phyloP scores from a whole-genome alignment of 2,329 filamentous ascomycete species.

The Myrmaecium sp. region DNA sequence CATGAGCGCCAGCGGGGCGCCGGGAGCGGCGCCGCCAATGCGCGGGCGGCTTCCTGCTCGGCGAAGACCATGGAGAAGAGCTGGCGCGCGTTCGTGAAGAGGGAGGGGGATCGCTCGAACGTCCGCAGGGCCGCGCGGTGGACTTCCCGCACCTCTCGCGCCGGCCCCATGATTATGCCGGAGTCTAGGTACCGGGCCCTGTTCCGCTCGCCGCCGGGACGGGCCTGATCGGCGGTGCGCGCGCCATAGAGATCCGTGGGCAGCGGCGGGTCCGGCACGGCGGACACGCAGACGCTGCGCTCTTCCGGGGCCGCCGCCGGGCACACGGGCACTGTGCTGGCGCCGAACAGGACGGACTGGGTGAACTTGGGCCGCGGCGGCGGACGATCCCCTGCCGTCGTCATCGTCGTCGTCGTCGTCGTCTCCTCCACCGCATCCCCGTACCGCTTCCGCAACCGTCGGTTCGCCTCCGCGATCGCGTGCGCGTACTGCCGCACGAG shows the following conservation, averaged over 20 bases:
- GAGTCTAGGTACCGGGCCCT: slow-evolving; percentile 30
- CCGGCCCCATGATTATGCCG: slow-evolving; percentile 33
- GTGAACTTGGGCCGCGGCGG: slow-evolving; percentile 17
- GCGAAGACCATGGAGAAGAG: slow-evolving; percentile 35
- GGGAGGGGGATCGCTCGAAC: slow-evolving; percentile 14
- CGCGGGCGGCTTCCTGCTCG: slow-evolving; percentile 34
- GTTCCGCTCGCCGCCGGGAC: slow-evolving; percentile 11
- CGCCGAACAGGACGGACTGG: slow-evolving; percentile 39
- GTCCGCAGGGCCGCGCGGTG: slow-evolving; percentile 26
- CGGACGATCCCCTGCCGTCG: slow-evolving; percentile 4
- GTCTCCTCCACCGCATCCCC: no score
- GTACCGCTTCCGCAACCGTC: slow-evolving; percentile 33
- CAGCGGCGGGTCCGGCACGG: slow-evolving; percentile 34
- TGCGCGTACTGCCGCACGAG: slow-evolving; percentile 45
- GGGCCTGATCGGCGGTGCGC: slow-evolving; percentile 21
- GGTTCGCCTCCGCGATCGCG: slow-evolving; percentile 35
- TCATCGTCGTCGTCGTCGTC: slow-evolving; percentile 6
- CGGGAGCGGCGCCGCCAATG: slow-evolving; percentile 6
- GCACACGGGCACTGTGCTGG: no score
- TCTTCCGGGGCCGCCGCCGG: no score
- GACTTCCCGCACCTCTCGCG: slow-evolving; percentile 29
- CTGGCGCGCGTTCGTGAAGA: slow-evolving; percentile 20
- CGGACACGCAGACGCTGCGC: slow-evolving; percentile 37
- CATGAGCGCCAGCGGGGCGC: slow-evolving; percentile 16
- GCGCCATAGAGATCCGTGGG: slow-evolving; percentile 32